Evolutionary conservation across 306 rosid genomes (phyloP).

Genomic region (Prunus padus): DNA sequence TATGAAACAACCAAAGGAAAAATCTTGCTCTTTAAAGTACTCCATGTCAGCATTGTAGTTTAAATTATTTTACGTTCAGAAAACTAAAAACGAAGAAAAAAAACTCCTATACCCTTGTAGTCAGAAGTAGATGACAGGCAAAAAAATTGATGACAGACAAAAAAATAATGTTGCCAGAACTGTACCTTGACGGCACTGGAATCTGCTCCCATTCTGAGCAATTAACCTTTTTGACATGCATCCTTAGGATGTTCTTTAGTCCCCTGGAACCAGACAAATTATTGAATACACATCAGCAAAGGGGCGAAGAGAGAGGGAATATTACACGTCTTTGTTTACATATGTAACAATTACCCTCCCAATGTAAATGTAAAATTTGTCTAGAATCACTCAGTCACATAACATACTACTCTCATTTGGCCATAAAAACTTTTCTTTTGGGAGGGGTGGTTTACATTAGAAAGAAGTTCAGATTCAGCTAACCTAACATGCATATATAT

Average conservation of each 20-base stretch:
- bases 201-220: slow-evolving; percentile 88
- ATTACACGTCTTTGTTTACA: not conserved
- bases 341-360: not conserved
- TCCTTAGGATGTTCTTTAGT: slow-evolving; percentile 74
- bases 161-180: not conserved
- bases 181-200: slow-evolving; percentile 73
- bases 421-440: not conserved
- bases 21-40: not conserved
- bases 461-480: not conserved
- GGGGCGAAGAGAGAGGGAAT: not conserved
- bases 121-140: not conserved
- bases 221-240: slow-evolving; percentile 81
- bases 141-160: no score
- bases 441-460: not conserved
- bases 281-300: slow-evolving; percentile 13
- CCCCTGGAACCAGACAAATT: slow-evolving; percentile 62
- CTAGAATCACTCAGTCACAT: not conserved
- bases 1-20: slow-evolving; percentile 12
- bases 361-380: not conserved
- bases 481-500: no score
- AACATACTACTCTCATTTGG: not conserved
- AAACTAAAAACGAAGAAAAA: not conserved
- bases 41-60: not conserved
- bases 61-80: not conserved
- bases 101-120: no score